Evolutionary conservation across 1,284 basidiomycete species (phyloP), one percentile per base, ranked within the genome.

Genomic region (Rhodotorula sp.): DNA sequence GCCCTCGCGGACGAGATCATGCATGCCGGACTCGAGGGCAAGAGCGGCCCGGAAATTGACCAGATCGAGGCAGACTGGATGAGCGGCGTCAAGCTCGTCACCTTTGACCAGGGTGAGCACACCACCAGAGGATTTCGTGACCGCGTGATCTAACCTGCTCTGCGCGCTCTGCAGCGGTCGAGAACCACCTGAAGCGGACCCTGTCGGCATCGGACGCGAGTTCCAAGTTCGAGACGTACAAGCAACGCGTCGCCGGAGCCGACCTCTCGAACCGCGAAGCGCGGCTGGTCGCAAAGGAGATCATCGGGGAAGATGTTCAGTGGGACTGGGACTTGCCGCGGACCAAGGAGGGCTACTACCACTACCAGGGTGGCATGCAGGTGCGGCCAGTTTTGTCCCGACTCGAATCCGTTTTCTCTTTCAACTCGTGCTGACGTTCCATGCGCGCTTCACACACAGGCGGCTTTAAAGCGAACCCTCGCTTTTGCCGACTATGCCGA

Each of bases 331-430:
- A 95, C 80, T 81, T 78, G 54, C 92, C 93, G 12, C 87, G 93
- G 54, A 97, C 93, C 3, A 86, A 89, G 58, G 93, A 97, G 82
- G 93, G 93, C 21, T 95, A 94, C 82, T 93, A 94, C 80, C 92
- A 92, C 81, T 92, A 89, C 80, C 88, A 88, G 34, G 88, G 91
- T n/a, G 93, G 93, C 50, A 83, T 92, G 61, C 87, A 88, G 76
- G 86, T 85, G 64, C 43, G 78, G 70, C 31, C 34, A 49, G n/a
- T 14, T 58, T 68, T 8, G 48, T 64, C 60, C 62, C 12, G 12
- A 43, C 8, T 23, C 26, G 19, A 14, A 23, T 34, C 34, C 34
- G 34, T 34, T 58, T 23, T n/a, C 50, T 3, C 34, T 4, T 6
- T 18, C 26, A 10, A n/a, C n/a, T n/a, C n/a, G n/a, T n/a, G n/a